A percentile compares a stretch with the other conserved stretches of the same genome.
Evolutionary conservation across 208 protist genomes (phyloP).

Genomic region (Acanthamoeba royreba): DNA sequence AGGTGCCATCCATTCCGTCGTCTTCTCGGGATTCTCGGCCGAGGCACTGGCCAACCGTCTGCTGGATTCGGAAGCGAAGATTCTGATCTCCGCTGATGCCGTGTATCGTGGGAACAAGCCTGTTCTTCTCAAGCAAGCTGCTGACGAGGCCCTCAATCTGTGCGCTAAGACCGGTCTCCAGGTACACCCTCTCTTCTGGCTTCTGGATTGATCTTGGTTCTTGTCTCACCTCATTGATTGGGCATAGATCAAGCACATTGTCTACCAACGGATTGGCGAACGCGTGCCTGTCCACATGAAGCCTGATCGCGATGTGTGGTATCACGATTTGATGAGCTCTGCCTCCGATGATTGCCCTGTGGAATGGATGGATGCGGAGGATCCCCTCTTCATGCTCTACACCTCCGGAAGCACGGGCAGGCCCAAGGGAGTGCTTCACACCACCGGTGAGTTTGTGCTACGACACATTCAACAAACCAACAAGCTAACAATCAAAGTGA

Average conservation of each 20-base stretch:
- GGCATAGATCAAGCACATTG: not conserved
- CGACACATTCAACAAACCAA: slow-evolving; percentile 51
- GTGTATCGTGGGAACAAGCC: slow-evolving; percentile 83
- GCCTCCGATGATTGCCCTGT: slow-evolving; percentile 73
- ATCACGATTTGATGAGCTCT: slow-evolving; percentile 48
- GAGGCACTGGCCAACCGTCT: slow-evolving; percentile 77
- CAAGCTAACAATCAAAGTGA: slow-evolving; percentile 85
- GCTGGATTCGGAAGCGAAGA: slow-evolving; percentile 71
- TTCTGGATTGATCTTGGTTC: not conserved
- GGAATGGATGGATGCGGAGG: slow-evolving; percentile 91
- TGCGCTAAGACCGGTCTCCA: slow-evolving; percentile 57
- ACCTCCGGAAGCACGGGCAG: slow-evolving; percentile 96
- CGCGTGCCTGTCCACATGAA: slow-evolving; percentile 84
- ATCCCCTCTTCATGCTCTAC: slow-evolving; percentile 97
- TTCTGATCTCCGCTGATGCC: slow-evolving; percentile 72
- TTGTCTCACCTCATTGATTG: not conserved
- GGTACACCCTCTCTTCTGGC: not conserved
- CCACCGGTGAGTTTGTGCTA: slow-evolving; percentile 59
- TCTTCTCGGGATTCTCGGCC: slow-evolving; percentile 76
- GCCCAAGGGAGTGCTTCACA: slow-evolving; percentile 91
- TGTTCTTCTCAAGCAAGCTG: slow-evolving; percentile 88
- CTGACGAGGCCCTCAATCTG: slow-evolving; percentile 78
- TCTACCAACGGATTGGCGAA: not conserved
- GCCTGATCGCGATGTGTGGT: not conserved
- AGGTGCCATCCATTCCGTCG: slow-evolving; percentile 58